These are phyloP conservation scores for Xylariaceae sp. DNA, from an alignment of 2,329 filamentous ascomycete genomes.

Conservation along the genomic window DNA sequence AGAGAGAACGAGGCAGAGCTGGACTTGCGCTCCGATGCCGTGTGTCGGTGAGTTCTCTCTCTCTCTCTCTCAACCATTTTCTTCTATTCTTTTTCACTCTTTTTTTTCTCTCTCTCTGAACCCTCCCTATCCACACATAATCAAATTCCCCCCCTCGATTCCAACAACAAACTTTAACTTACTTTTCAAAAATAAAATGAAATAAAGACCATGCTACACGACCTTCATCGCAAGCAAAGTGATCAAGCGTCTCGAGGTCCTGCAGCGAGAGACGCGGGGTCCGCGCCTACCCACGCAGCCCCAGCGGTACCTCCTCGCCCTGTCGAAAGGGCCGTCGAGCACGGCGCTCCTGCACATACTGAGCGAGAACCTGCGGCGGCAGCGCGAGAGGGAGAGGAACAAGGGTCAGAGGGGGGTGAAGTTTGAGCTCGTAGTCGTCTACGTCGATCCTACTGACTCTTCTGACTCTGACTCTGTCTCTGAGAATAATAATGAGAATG, in stretches of 20 bases:
- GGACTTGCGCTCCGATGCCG: conserved; percentile 28
- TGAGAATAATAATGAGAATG: neutral
- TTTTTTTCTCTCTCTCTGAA: too few species aligned
- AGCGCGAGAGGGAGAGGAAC: conserved; percentile 56
- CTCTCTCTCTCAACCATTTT: neutral
- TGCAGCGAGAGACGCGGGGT: conserved; percentile 43
- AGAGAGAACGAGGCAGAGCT: conserved; percentile 27
- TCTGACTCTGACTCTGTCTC: neutral
- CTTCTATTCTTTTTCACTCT: too few species aligned
- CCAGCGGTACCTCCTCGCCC: conserved; percentile 61
- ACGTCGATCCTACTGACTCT: too few species aligned
- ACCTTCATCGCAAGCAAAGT: conserved; percentile 74
- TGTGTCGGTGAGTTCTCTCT: conserved; percentile 23
- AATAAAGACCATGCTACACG: conserved; percentile 65
- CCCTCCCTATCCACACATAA: too few species aligned
- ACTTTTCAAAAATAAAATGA: neutral
- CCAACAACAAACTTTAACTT: neutral
- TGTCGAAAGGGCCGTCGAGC: conserved; percentile 81
- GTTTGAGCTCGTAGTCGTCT: conserved; percentile 63
- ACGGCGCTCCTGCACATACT: conserved; percentile 71
- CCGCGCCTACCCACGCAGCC: conserved; percentile 31
- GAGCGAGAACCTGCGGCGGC: conserved; percentile 60
- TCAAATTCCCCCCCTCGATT: conserved; percentile 2
- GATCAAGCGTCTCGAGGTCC: conserved; percentile 60
- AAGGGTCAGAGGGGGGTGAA: conserved; percentile 29